A percentile compares a stretch with the other conserved stretches of the same genome.
phyloP scores from a whole-genome alignment of 75 land plant genomes.

The Pinus albicaulis region DNA sequence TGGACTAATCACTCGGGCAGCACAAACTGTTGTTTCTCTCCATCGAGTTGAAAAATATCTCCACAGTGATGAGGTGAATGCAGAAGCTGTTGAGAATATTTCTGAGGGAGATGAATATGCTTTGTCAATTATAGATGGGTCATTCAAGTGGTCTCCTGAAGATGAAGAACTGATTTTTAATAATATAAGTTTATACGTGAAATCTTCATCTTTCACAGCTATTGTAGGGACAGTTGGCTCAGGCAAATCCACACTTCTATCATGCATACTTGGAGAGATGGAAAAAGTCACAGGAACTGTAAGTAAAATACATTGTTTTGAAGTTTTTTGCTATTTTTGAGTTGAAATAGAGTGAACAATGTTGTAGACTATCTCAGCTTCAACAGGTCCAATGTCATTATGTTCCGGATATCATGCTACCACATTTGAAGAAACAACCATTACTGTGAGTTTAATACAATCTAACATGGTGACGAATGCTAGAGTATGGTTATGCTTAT shows the following conservation, averaged over 20 bases:
- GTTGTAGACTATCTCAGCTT: too few relatives aligned
- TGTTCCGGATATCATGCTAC: background rate
- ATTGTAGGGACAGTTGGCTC: slow-evolving; percentile 46
- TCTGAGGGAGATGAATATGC: slow-evolving; percentile 15
- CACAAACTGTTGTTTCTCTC: slow-evolving; percentile 33
- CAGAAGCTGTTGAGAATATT: slow-evolving; percentile 21
- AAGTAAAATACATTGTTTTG: slow-evolving; percentile 8
- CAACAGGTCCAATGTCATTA: background rate
- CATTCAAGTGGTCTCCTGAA: slow-evolving; percentile 31
- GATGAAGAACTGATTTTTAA: slow-evolving; percentile 14
- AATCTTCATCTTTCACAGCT: slow-evolving; percentile 27
- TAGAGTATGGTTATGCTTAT: too few relatives aligned
- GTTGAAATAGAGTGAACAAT: background rate
- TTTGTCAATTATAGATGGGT: slow-evolving; percentile 20
- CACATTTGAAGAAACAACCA: too few relatives aligned
- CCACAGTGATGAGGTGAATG: slow-evolving; percentile 32
- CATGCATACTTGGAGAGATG: slow-evolving; percentile 42
- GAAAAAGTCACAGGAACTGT: slow-evolving; percentile 39
- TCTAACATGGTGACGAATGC: too few relatives aligned
- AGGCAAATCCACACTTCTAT: slow-evolving; percentile 37
- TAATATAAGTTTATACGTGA: slow-evolving; percentile 22
- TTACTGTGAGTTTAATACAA: too few relatives aligned
- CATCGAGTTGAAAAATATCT: slow-evolving; percentile 39
- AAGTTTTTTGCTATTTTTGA: background rate
- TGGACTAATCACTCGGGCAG: slow-evolving; percentile 24